Conservation (phyloP, 2,329 filamentous ascomycete species). For the Trichothecium roseum region DNA sequence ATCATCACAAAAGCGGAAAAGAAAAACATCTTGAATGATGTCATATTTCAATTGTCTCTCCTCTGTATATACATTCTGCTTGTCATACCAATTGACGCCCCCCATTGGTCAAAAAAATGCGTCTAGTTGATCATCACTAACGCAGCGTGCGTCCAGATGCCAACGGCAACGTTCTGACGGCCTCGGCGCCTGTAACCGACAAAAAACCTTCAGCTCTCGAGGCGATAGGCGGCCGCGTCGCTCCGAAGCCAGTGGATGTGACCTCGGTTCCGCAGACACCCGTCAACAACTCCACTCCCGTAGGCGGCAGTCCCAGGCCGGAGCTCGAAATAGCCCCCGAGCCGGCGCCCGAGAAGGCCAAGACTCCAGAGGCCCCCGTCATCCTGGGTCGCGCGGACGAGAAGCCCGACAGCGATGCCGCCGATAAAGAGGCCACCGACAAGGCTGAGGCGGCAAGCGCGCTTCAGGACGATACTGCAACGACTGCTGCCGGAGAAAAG, state of each 20-base stretch:
- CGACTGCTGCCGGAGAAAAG: conserved; percentile 17
- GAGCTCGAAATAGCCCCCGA: conserved; percentile 22
- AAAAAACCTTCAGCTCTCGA: no score
- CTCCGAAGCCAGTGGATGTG: conserved; percentile 24
- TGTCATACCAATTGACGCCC: no score
- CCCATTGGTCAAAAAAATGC: no score
- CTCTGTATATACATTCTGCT: no score
- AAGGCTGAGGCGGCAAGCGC: neutral
- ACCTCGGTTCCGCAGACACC: conserved; percentile 25
- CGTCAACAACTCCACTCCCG: conserved; percentile 20
- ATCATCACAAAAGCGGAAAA: no score
- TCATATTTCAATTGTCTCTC: no score
- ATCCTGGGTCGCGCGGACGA: conserved; percentile 1
- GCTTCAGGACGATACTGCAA: neutral
- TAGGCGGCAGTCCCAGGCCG: conserved; percentile 22
- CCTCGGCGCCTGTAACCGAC: no score
- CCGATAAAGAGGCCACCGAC: neutral
- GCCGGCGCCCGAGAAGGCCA: conserved; percentile 4
- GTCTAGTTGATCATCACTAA: no score
- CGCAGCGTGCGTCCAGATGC: no score
- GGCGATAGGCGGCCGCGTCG: no score
- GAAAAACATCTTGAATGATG: no score
- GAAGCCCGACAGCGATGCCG: conserved; percentile 7
- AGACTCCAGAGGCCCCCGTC: conserved; percentile 11
- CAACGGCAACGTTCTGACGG: no score